phyloP scores from a whole-genome alignment of 1,284 basidiomycete genomes.

The Leccinum griseonigrum region DNA sequence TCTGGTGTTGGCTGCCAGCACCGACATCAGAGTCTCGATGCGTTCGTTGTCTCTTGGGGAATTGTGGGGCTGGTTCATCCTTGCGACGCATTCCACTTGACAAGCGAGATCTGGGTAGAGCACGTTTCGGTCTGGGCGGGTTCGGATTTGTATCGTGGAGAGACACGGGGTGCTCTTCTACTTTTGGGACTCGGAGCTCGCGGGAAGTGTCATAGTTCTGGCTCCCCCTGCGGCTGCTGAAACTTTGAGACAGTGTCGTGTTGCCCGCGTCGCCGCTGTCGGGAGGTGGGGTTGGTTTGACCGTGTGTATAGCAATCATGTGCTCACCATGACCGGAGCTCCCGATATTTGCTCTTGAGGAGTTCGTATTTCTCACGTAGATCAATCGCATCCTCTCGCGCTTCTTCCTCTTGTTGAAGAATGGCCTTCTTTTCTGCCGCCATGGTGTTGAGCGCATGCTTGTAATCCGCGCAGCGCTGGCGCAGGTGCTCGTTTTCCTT shows the following conservation, averaged over 20 bases:
- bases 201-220: constrained; percentile 12
- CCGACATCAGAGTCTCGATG: constrained; percentile 19
- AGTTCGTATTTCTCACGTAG: constrained; percentile 32
- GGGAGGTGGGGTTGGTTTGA: not conserved
- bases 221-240: constrained; percentile 11
- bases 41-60: constrained; percentile 26
- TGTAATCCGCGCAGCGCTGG: constrained; percentile 38
- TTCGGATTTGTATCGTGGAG: constrained; percentile 9
- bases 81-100: constrained; percentile 1
- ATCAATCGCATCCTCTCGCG: constrained; percentile 28
- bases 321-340: constrained; percentile 20
- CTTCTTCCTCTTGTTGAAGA: constrained; percentile 26
- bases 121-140: constrained; percentile 26
- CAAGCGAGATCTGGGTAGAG: constrained; percentile 26
- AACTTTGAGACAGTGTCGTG: not conserved
- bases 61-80: constrained; percentile 5
- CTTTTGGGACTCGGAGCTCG: constrained; percentile 18
- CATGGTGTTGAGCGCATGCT: constrained; percentile 31
- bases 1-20: constrained; percentile 4
- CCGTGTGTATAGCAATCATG: not conserved
- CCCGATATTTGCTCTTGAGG: constrained; percentile 20
- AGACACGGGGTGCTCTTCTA: constrained; percentile 20
- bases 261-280: constrained; percentile 11
- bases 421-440: constrained; percentile 36
- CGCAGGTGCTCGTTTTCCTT: constrained; percentile 42